phyloP scores from a whole-genome alignment of 1,284 basidiomycete genomes.

The Schizophyllum commune region DNA sequence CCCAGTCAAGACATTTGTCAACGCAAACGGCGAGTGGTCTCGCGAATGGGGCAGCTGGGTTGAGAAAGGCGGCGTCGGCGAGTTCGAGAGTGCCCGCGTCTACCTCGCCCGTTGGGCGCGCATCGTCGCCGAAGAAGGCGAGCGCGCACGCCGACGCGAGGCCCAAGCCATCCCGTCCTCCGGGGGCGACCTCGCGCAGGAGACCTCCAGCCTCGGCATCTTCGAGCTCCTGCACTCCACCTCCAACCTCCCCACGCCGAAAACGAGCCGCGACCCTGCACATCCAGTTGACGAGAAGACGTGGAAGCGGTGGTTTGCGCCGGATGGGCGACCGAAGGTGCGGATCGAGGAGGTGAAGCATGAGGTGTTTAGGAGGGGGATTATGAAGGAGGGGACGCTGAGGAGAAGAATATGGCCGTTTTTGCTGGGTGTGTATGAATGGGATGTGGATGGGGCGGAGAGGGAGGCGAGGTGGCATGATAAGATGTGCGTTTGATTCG shows the following conservation, averaged over 20 bases:
- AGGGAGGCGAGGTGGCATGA: constrained; percentile 50
- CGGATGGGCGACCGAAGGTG: constrained; percentile 62
- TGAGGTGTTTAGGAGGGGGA: constrained; percentile 72
- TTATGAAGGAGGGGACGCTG: constrained; percentile 43
- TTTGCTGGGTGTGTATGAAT: constrained; percentile 77
- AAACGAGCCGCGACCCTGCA: constrained; percentile 60
- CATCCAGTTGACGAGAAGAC: constrained; percentile 65
- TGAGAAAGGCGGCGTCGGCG: constrained; percentile 80
- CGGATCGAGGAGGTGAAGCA: constrained; percentile 60
- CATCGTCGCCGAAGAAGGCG: constrained; percentile 93
- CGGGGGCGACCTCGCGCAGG: constrained; percentile 44
- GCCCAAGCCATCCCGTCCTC: constrained; percentile 53
- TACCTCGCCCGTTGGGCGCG: constrained; percentile 97
- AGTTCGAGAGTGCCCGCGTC: constrained; percentile 93
- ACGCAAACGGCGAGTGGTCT: constrained; percentile 67
- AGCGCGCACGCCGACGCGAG: constrained; percentile 74
- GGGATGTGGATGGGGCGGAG: constrained; percentile 57
- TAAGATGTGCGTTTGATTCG: constrained; percentile 50
- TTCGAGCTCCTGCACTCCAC: constrained; percentile 83
- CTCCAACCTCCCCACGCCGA: constrained; percentile 69
- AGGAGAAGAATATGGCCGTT: constrained; percentile 85
- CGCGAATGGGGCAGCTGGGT: constrained; percentile 78
- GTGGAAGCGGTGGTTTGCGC: constrained; percentile 68
- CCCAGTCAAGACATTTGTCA: constrained; percentile 82
- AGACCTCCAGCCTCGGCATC: constrained; percentile 73